A percentile compares a stretch with the other conserved stretches of the same genome.
Conservation (phyloP, 2,329 filamentous ascomycete genomes). For the Sporothrix brunneoviolacea region DNA sequence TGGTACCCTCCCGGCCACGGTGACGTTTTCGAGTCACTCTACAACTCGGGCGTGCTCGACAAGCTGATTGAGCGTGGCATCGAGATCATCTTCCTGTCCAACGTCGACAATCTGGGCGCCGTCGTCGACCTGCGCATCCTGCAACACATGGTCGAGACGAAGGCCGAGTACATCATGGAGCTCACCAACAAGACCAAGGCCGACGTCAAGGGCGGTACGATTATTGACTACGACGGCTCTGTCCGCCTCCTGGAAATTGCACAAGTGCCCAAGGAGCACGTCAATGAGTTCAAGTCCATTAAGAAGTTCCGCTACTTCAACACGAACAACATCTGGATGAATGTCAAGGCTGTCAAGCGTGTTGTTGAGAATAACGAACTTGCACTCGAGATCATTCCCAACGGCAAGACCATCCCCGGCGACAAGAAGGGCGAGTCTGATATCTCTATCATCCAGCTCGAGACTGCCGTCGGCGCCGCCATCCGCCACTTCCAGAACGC, state of each 20-base stretch:
- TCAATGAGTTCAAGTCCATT: slow-evolving; percentile 99
- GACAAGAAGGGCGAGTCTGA: slow-evolving; percentile 99
- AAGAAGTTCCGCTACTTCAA: slow-evolving; percentile 99
- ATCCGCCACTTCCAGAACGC: slow-evolving; percentile 99
- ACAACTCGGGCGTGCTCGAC: slow-evolving; percentile 98
- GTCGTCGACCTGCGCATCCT: slow-evolving; percentile 97
- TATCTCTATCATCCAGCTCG: slow-evolving; percentile 93
- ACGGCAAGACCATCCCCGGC: slow-evolving; percentile 95
- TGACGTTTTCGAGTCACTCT: slow-evolving; percentile 98
- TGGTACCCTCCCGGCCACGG: slow-evolving; percentile 99
- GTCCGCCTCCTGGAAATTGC: slow-evolving; percentile 97
- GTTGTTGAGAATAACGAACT: slow-evolving; percentile 98
- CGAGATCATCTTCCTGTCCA: slow-evolving; percentile 97
- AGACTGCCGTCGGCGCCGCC: slow-evolving; percentile 95
- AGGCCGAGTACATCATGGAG: slow-evolving; percentile 99
- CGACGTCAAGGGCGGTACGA: slow-evolving; percentile 99
- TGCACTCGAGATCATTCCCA: slow-evolving; percentile 99
- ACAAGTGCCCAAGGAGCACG: slow-evolving; percentile 98
- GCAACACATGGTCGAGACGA: slow-evolving; percentile 98
- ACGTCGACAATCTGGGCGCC: slow-evolving; percentile 96
- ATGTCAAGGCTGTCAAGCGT: slow-evolving; percentile 93
- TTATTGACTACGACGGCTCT: slow-evolving; percentile 97
- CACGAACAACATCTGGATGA: slow-evolving; percentile 99
- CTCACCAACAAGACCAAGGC: slow-evolving; percentile 99
- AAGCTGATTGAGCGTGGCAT: slow-evolving; percentile 92